Conservation (phyloP, 106 monocot species). For the Chionographis japonica region DNA sequence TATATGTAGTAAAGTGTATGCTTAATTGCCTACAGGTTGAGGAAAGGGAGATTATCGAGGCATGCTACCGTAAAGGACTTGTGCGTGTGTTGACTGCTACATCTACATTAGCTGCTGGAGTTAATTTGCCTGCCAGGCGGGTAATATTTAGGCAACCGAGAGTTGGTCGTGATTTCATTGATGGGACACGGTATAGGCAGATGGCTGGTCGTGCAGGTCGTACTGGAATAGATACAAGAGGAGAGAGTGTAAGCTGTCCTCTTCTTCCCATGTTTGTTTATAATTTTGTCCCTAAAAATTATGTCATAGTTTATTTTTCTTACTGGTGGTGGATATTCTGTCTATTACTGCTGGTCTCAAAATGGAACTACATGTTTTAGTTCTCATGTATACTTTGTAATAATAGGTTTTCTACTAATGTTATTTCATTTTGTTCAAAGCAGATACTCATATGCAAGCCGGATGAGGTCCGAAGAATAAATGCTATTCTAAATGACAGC, state of each 20-base stretch:
- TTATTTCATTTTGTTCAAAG: constrained; percentile 4
- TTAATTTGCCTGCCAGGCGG: constrained; percentile 94
- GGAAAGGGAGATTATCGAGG: constrained; percentile 94
- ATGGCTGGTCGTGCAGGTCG: constrained; percentile 99
- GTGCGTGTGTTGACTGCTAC: constrained; percentile 94
- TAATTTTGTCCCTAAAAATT: constrained; percentile 1
- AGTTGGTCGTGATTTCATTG: constrained; percentile 98
- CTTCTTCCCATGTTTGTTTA: not conserved
- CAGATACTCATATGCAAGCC: constrained; percentile 92
- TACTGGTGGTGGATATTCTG: no score
- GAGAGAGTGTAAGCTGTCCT: constrained; percentile 82
- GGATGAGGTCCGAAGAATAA: constrained; percentile 69
- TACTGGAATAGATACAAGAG: constrained; percentile 93
- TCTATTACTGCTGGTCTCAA: no score
- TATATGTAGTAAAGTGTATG: no score
- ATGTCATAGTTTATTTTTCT: not conserved
- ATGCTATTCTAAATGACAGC: constrained; percentile 64
- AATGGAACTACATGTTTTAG: no score
- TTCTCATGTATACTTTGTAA: no score
- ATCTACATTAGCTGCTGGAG: constrained; percentile 99
- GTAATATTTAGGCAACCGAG: constrained; percentile 98
- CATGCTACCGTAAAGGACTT: constrained; percentile 89
- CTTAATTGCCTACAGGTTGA: constrained; percentile 58
- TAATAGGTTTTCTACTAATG: not conserved
- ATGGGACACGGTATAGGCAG: constrained; percentile 94